Percentiles rank a stretch among this genome's conserved stretches.
These are phyloP conservation scores for Pseudogymnoascus verrucosus DNA, from an alignment of 2,329 filamentous ascomycete species.

Conservation along the genomic window DNA sequence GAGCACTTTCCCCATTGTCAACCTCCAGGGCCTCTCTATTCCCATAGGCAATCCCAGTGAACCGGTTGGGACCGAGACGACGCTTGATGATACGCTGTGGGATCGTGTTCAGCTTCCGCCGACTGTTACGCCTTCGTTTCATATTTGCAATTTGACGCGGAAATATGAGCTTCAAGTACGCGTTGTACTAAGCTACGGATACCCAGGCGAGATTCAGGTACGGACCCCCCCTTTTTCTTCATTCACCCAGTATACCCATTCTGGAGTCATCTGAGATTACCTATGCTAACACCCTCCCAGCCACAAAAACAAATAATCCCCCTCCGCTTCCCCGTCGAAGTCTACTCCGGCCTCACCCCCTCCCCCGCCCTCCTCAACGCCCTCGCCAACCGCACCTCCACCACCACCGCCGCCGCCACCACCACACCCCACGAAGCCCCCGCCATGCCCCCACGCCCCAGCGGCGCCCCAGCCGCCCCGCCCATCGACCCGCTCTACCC, in stretches of 20 bases:
- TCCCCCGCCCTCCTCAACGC: slow-evolving; percentile 68
- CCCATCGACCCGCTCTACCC: slow-evolving; percentile 48
- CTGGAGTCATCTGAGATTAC: background rate
- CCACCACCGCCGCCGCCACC: background rate
- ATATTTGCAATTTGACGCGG: slow-evolving; percentile 78
- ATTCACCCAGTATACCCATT: background rate
- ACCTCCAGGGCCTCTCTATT: slow-evolving; percentile 62
- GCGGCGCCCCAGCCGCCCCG: slow-evolving; percentile 20
- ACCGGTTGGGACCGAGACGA: slow-evolving; percentile 56
- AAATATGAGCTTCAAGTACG: slow-evolving; percentile 78
- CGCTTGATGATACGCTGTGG: slow-evolving; percentile 69
- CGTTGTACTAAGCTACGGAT: slow-evolving; percentile 69
- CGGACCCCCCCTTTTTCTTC: background rate
- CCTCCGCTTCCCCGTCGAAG: slow-evolving; percentile 67
- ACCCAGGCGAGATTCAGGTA: slow-evolving; percentile 36
- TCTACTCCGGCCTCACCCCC: slow-evolving; percentile 83
- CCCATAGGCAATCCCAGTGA: slow-evolving; percentile 55
- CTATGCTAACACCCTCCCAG: slow-evolving; percentile 27
- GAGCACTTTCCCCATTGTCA: slow-evolving; percentile 68
- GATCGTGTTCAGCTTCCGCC: slow-evolving; percentile 64
- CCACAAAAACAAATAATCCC: slow-evolving; percentile 74
- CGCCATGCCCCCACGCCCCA: slow-evolving; percentile 18
- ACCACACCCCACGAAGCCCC: background rate
- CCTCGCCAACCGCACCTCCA: slow-evolving; percentile 31
- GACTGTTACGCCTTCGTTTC: slow-evolving; percentile 78